These are phyloP conservation scores for Collariella sp. DNA, from an alignment of 495 filamentous ascomycete genomes.

Conservation along the genomic window DNA sequence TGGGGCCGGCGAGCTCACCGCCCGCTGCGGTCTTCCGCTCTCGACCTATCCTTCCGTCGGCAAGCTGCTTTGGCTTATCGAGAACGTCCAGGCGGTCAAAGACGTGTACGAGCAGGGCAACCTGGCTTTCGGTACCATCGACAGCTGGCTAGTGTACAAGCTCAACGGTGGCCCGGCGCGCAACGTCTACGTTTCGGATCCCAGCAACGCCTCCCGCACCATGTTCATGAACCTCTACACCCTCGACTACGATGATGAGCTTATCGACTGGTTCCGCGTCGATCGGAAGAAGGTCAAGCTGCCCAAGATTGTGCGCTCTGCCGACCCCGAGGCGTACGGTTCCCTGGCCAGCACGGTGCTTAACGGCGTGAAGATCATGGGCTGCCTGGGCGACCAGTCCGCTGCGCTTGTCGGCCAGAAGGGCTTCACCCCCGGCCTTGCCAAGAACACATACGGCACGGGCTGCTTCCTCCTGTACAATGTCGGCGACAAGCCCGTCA, in stretches of 20 bases:
- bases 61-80: slow-evolving; percentile 78
- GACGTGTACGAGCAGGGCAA: slow-evolving; percentile 70
- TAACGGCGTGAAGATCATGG: slow-evolving; percentile 68
- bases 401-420: slow-evolving; percentile 85
- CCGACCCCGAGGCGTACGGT: slow-evolving; percentile 68
- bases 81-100: slow-evolving; percentile 60
- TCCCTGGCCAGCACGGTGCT: slow-evolving; percentile 55
- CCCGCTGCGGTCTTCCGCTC: slow-evolving; percentile 76
- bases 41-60: slow-evolving; percentile 89
- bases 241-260: slow-evolving; percentile 69
- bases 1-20: slow-evolving; percentile 61
- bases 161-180: slow-evolving; percentile 66
- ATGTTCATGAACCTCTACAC: slow-evolving; percentile 94
- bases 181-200: slow-evolving; percentile 68
- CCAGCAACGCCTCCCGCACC: slow-evolving; percentile 83
- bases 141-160: slow-evolving; percentile 83
- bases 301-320: slow-evolving; percentile 81
- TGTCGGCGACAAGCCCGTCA: slow-evolving; percentile 79
- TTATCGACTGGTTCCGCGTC: slow-evolving; percentile 75
- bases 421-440: slow-evolving; percentile 73
- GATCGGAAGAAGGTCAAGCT: slow-evolving; percentile 65
- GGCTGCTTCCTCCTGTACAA: slow-evolving; percentile 94
- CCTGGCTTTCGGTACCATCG: slow-evolving; percentile 84
- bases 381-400: slow-evolving; percentile 87
- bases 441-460: slow-evolving; percentile 95